Percentiles rank a stretch among this genome's conserved stretches.
phyloP scores from a whole-genome alignment of 2,329 filamentous ascomycete genomes.

The Sphaerulina populicola region DNA sequence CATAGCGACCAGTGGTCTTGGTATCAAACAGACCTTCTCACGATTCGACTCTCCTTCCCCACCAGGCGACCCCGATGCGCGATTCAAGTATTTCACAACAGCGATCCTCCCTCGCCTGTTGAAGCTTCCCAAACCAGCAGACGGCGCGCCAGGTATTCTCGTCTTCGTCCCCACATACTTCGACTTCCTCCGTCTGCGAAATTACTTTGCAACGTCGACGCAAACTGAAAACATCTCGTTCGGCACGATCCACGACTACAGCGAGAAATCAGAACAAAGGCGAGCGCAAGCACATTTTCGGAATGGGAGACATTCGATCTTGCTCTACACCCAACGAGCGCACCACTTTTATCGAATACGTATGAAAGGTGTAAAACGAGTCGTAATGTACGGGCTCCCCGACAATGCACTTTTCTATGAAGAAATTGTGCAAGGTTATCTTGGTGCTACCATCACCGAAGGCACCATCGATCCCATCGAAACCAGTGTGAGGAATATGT shows the following conservation, averaged over 20 bases:
- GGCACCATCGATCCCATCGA: constrained; percentile 49
- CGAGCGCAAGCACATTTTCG: constrained; percentile 82
- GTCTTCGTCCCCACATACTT: constrained; percentile 90
- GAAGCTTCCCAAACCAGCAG: constrained; percentile 56
- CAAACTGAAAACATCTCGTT: constrained; percentile 56
- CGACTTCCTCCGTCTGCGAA: constrained; percentile 87
- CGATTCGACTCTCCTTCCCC: constrained; percentile 68
- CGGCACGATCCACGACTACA: constrained; percentile 83
- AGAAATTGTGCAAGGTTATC: constrained; percentile 63
- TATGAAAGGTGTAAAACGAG: constrained; percentile 67
- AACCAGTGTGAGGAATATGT: constrained; percentile 51
- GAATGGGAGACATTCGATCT: constrained; percentile 67
- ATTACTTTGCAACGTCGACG: constrained; percentile 71
- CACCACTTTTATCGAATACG: constrained; percentile 91
- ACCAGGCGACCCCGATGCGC: constrained; percentile 69
- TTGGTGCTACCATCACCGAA: constrained; percentile 48
- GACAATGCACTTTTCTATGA: constrained; percentile 78
- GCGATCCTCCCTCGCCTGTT: constrained; percentile 68
- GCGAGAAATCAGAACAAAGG: constrained; percentile 66
- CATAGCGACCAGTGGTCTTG: constrained; percentile 43
- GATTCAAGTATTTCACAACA: constrained; percentile 85
- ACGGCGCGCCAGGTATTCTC: constrained; percentile 55
- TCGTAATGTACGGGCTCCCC: constrained; percentile 85
- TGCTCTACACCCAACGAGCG: constrained; percentile 90
- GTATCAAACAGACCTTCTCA: constrained; percentile 78